Percentiles rank a stretch among this genome's conserved stretches.
phyloP scores from a whole-genome alignment of 805 yeast species.

The Starmerella bombi region DNA sequence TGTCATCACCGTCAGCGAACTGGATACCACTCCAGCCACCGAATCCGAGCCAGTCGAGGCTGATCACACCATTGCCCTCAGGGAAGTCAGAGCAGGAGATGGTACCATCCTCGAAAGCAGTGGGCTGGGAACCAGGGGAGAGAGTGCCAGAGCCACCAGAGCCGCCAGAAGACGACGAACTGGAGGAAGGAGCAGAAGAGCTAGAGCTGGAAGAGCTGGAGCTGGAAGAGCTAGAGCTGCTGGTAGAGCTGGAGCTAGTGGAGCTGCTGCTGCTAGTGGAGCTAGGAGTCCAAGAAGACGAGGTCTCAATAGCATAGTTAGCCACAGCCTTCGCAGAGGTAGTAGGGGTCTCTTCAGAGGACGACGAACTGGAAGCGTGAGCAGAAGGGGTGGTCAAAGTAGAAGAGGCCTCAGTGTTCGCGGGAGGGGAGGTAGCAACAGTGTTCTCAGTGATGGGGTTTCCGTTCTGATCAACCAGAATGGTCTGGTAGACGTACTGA shows the following conservation, averaged over 20 bases:
- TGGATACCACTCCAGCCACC: slow-evolving; percentile 80
- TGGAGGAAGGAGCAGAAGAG: slow-evolving; percentile 26
- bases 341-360: too few relatives aligned
- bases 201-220: slow-evolving; percentile 25
- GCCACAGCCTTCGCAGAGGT: slow-evolving; percentile 17
- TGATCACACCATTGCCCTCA: slow-evolving; percentile 69
- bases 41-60: slow-evolving; percentile 55
- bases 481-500: slow-evolving; percentile 36
- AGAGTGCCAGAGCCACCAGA: slow-evolving; percentile 43
- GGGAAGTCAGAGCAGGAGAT: slow-evolving; percentile 59
- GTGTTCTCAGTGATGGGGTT: slow-evolving; percentile 29
- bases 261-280: slow-evolving; percentile 23
- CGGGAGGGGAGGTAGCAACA: slow-evolving; percentile 26
- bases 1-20: slow-evolving; percentile 39
- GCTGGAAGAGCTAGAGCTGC: slow-evolving; percentile 26
- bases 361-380: background rate
- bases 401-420: slow-evolving; percentile 17
- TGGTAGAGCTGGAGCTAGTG: slow-evolving; percentile 19
- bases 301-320: background rate
- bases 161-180: slow-evolving; percentile 27
- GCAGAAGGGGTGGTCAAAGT: slow-evolving; percentile 24
- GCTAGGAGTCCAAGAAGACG: slow-evolving; percentile 18
- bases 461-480: slow-evolving; percentile 32
- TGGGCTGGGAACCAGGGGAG: slow-evolving; percentile 42
- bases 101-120: slow-evolving; percentile 60